Evolutionary conservation across 2,329 filamentous ascomycete genomes (phyloP).

Genomic region (Ceratocystis variospora): DNA sequence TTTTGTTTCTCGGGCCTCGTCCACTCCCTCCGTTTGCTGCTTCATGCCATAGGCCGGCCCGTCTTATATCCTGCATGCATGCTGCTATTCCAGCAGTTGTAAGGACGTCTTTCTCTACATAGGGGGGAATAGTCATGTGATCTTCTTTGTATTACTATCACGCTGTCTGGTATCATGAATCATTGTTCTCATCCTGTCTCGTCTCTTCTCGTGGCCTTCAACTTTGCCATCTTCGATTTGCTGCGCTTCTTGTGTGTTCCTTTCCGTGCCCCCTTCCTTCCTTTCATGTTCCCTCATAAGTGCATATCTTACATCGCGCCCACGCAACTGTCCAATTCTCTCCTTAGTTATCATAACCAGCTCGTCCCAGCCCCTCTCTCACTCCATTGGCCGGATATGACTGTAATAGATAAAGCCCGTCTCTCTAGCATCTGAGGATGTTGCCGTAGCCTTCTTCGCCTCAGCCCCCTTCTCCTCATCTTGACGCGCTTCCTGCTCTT

Average conservation of each 20-base stretch:
- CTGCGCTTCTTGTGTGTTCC: too few relatives aligned
- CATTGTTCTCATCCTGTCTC: neutral
- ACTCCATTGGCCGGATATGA: slow-evolving; percentile 11
- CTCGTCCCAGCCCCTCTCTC: neutral
- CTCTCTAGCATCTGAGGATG: neutral
- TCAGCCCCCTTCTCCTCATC: neutral
- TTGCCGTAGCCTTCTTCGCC: neutral
- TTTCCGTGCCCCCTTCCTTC: too few relatives aligned
- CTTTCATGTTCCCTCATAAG: neutral
- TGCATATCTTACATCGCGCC: neutral
- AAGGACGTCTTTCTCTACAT: too few relatives aligned
- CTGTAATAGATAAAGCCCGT: slow-evolving; percentile 5
- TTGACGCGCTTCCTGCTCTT: neutral
- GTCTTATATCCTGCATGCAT: neutral
- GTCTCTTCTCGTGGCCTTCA: too few relatives aligned
- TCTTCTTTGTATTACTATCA: slow-evolving; percentile 9
- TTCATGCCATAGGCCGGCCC: neutral
- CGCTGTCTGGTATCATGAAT: slow-evolving; percentile 4
- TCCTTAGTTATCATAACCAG: neutral
- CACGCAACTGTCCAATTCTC: neutral
- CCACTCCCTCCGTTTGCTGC: neutral
- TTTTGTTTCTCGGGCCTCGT: neutral
- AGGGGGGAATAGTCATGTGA: neutral
- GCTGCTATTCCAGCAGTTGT: neutral
- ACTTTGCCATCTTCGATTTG: too few relatives aligned